A percentile compares a stretch with the other conserved stretches of the same genome.
Conservation (phyloP, 495 filamentous ascomycete species). For the Penicillium macrosclerotiorum region DNA sequence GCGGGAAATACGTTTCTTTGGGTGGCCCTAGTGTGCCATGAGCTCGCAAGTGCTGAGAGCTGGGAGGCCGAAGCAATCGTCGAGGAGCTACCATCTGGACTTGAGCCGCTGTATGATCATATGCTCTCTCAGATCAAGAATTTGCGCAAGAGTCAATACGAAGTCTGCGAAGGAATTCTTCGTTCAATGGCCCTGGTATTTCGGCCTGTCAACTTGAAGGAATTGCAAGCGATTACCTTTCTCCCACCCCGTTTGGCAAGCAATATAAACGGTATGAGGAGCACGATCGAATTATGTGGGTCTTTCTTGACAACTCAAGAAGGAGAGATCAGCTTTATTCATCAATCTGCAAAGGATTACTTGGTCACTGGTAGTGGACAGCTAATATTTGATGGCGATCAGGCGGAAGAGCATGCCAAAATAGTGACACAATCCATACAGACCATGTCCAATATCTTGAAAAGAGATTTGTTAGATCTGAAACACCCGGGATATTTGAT, state of each 20-base stretch:
- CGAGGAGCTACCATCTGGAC: constrained; percentile 6
- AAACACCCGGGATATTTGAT: neutral
- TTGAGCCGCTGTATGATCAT: constrained; percentile 9
- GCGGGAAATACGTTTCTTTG: constrained; percentile 33
- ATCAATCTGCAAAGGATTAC: constrained; percentile 22
- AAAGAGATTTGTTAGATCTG: constrained; percentile 10
- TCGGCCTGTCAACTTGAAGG: neutral
- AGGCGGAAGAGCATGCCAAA: neutral
- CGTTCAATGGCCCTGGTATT: neutral
- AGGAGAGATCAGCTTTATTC: constrained; percentile 13
- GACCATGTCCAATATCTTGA: constrained; percentile 11
- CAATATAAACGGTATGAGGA: neutral
- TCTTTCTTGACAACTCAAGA: constrained; percentile 19
- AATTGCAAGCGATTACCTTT: neutral
- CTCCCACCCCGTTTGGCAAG: neutral
- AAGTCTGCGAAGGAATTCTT: neutral
- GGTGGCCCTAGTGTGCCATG: constrained; percentile 27
- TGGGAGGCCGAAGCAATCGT: constrained; percentile 7
- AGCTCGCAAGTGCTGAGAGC: constrained; percentile 2
- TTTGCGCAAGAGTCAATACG: neutral
- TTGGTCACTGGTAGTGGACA: constrained; percentile 8
- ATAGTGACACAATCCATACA: neutral
- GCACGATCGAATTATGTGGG: constrained; percentile 1
- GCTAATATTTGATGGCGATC: constrained; percentile 5
- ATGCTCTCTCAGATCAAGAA: constrained; percentile 3